Evolutionary conservation across 371 early-diverging fungal genomes (phyloP), one percentile per base, ranked within the genome.

Genomic region (Circinella umbellata): DNA sequence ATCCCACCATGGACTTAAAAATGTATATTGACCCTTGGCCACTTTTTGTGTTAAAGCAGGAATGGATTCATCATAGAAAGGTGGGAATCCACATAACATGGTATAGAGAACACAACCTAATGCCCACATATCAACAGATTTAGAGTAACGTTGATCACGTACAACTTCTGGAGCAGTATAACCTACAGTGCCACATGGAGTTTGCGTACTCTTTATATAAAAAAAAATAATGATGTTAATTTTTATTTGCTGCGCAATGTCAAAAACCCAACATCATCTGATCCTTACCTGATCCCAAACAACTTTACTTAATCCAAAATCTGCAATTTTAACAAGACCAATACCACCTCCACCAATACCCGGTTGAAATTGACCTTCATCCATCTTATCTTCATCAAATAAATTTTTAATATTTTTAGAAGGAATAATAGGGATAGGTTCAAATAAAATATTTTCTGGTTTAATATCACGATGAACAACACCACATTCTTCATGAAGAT

Each of bases 391-490:
- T 67, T 73, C 77, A 60, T 75, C 75, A 35, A 70, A 70, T 4
- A 34, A 8, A 18, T 70, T 61, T 48, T 54, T 14, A 3, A 69
- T 65, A 0, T 61, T 57, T 39, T 71, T 67, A 27, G 74, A 74
- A 5, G 82, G 76, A 18, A 80, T 73, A 14, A 80, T 74, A 1
- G 87, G 89, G 34, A 88, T 86, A 17, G 89, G 82, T 34, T 87
- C 85, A 67, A 86, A 91, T 10, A 95, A 76, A 60, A 96, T 90
- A 75, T 95, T 96, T 71, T 96, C 97, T 39, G 92, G 92, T 79
- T 95, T 96, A 70, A 95, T 90, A 76, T 95, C 97, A 64, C 98
- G 91, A 74, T 98, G 98, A 4, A 95, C 94, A 13, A 98, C 90
- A 54, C 94, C 94, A 72, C 88, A 86, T 64, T 93, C 92, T 51